These are phyloP conservation scores for Kalanchoe fedtschenkoi DNA, from an alignment of 164 flowering plant species.

Conservation along the genomic window DNA sequence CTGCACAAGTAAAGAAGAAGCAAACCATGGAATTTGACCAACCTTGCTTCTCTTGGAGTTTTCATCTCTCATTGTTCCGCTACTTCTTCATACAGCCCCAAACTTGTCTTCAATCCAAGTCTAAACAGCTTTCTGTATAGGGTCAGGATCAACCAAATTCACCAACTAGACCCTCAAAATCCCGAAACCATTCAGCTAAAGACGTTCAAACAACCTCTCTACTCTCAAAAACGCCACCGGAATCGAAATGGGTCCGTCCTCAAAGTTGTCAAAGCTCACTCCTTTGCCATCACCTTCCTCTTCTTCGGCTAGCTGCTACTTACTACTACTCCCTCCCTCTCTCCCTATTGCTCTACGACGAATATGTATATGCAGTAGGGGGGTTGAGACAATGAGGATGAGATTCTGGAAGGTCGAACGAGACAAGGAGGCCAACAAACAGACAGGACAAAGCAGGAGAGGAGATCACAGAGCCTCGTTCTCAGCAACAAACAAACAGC, in stretches of 20 bases:
- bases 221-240: no score
- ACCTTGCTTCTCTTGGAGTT: constrained; percentile 89
- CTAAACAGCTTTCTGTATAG: constrained; percentile 6
- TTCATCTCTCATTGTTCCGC: constrained; percentile 81
- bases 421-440: constrained; percentile 42
- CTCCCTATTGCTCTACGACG: neutral
- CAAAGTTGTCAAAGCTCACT: constrained; percentile 1
- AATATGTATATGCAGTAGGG: neutral
- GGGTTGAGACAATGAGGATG: constrained; percentile 12
- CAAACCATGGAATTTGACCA: constrained; percentile 4
- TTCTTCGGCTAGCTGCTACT: no score
- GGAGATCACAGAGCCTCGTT: constrained; percentile 43
- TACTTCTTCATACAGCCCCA: constrained; percentile 46
- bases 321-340: no score
- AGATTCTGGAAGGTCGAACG: constrained; percentile 27
- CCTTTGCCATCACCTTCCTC: neutral
- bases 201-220: no score
- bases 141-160: constrained; percentile 8
- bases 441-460: constrained; percentile 16
- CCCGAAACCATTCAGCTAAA: no score
- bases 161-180: neutral
- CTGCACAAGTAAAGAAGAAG: neutral
- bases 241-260: neutral
- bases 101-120: neutral
- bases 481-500: constrained; percentile 32